phyloP scores from a whole-genome alignment of 2,329 filamentous ascomycete species.

The Aspergillus fumigatus region DNA sequence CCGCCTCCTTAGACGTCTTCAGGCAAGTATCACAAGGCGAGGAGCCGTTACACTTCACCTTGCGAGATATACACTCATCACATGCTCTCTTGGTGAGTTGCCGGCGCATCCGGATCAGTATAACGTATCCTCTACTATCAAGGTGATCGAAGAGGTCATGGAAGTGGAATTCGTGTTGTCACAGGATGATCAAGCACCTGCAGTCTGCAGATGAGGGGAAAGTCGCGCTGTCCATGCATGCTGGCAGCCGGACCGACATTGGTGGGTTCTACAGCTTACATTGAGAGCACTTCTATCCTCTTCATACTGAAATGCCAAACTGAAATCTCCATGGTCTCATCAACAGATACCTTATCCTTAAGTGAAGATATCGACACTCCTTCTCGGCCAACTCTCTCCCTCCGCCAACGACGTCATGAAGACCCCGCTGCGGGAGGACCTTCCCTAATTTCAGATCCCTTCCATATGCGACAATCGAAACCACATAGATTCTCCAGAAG shows the following conservation, averaged over 20 bases:
- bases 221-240: neutral
- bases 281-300: neutral
- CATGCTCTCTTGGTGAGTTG: slow-evolving; percentile 25
- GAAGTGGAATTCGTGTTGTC: neutral
- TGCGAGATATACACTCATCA: slow-evolving; percentile 27
- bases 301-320: neutral
- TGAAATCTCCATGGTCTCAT: neutral
- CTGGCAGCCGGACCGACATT: neutral
- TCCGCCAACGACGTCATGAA: neutral
- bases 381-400: too few relatives aligned
- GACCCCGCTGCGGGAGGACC: neutral
- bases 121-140: neutral
- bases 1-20: slow-evolving; percentile 13
- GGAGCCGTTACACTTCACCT: slow-evolving; percentile 27
- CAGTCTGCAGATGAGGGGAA: neutral
- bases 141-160: neutral
- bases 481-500: neutral
- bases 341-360: neutral
- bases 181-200: neutral
- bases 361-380: neutral
- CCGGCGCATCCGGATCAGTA: slow-evolving; percentile 7
- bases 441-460: neutral
- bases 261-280: neutral
- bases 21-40: slow-evolving; percentile 27
- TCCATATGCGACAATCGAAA: neutral